These are phyloP conservation scores for Ganoderma boninense DNA, from an alignment of 1,284 basidiomycete genomes.

Conservation along the genomic window DNA sequence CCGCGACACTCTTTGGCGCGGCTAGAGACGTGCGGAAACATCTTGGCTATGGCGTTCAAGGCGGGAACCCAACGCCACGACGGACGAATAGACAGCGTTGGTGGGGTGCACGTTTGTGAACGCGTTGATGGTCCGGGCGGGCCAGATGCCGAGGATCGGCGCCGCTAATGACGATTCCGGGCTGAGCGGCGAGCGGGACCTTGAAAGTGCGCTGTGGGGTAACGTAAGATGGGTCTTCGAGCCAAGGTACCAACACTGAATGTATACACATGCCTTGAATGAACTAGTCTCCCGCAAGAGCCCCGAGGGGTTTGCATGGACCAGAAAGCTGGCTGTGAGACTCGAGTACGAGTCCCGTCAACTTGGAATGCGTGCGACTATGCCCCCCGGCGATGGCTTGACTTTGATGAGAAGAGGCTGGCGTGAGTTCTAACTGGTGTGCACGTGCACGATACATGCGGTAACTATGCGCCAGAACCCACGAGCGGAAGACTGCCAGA, in stretches of 20 bases:
- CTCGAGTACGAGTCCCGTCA: not conserved
- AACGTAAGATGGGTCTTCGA: not conserved
- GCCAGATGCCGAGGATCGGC: slow-evolving; percentile 15
- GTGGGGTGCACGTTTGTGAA: slow-evolving; percentile 24
- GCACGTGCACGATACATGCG: not conserved
- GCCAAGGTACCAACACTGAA: not conserved
- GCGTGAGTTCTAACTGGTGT: not conserved
- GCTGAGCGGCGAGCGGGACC: not conserved
- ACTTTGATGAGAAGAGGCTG: not conserved
- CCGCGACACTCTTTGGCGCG: not conserved
- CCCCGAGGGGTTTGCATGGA: not conserved
- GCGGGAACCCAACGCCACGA: not conserved
- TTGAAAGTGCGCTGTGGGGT: not conserved
- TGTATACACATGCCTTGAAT: not conserved
- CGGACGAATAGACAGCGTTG: slow-evolving; percentile 16
- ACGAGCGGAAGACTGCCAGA: not conserved
- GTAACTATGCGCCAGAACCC: not conserved
- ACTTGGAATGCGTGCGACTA: not conserved
- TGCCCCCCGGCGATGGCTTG: not conserved
- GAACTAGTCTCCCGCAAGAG: not conserved
- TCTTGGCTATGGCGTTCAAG: not conserved
- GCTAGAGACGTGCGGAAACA: not conserved
- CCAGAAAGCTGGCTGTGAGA: not conserved
- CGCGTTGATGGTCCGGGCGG: not conserved
- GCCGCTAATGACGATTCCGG: slow-evolving; percentile 2